A percentile compares a stretch with the other conserved stretches of the same genome.
Evolutionary conservation across 768 basidiomycete species (phyloP).

Genomic region (Sarcomyxa edulis): DNA sequence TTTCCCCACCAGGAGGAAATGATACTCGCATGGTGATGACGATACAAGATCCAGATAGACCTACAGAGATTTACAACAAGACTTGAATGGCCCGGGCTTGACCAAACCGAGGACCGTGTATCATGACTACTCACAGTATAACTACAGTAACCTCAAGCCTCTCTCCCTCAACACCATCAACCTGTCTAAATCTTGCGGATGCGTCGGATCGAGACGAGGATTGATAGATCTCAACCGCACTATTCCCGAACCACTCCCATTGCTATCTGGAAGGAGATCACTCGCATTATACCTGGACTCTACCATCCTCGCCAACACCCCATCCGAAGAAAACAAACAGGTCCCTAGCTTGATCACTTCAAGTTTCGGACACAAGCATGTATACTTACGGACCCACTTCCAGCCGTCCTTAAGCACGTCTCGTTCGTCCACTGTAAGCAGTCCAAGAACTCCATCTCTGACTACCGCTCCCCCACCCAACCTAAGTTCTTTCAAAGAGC

Average conservation of each 20-base stretch:
- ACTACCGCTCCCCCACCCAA: constrained; percentile 5
- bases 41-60: too few relatives aligned
- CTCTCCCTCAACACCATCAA: too few relatives aligned
- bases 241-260: not conserved
- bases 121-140: too few relatives aligned
- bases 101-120: too few relatives aligned
- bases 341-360: constrained; percentile 12
- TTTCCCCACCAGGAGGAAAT: too few relatives aligned
- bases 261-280: too few relatives aligned
- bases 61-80: too few relatives aligned
- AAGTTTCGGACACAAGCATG: constrained; percentile 11
- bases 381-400: too few relatives aligned
- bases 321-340: constrained; percentile 13
- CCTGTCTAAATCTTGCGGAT: too few relatives aligned
- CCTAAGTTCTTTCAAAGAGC: constrained; percentile 10
- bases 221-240: constrained; percentile 11
- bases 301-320: constrained; percentile 13
- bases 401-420: not conserved
- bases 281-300: constrained; percentile 13
- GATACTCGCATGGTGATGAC: too few relatives aligned
- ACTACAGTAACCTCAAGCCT: too few relatives aligned
- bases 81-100: too few relatives aligned
- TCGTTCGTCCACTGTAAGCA: constrained; percentile 8
- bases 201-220: constrained; percentile 10
- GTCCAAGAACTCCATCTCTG: constrained; percentile 7